phyloP scores from a whole-genome alignment of 2,329 filamentous ascomycete genomes.

The Dendrostoma leiphaemia region DNA sequence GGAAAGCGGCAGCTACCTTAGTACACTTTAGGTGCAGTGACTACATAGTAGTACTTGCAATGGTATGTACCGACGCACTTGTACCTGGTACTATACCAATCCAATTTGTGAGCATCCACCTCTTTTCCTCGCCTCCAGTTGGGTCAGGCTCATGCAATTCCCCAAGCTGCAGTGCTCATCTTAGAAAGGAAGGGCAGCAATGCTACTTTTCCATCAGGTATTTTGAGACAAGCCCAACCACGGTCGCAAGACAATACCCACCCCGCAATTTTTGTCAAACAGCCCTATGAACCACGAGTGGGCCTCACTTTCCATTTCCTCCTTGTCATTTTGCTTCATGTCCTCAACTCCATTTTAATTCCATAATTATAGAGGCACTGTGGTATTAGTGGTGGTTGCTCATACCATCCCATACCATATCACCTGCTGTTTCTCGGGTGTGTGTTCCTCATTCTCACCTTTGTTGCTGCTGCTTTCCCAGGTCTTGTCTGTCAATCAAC shows the following conservation, averaged over 20 bases:
- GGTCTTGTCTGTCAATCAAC: neutral
- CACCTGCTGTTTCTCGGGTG: neutral
- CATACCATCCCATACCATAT: neutral
- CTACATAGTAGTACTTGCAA: no score
- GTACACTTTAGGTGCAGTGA: no score
- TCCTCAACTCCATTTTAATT: conserved; percentile 8
- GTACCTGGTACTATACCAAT: no score
- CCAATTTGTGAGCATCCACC: no score
- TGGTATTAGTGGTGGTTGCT: neutral
- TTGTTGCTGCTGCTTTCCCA: neutral
- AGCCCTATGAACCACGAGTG: conserved; percentile 15
- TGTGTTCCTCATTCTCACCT: neutral
- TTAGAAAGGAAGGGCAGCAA: no score
- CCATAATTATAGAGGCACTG: conserved; percentile 2
- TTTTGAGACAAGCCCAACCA: no score
- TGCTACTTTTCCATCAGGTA: no score
- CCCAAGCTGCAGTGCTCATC: no score
- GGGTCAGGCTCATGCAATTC: no score
- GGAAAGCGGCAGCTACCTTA: no score
- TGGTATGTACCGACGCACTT: no score
- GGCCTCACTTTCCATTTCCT: conserved; percentile 5
- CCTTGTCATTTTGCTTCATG: conserved; percentile 18
- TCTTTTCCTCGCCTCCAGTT: no score
- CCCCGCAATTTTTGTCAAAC: conserved; percentile 15
- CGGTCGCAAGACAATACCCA: neutral